These are phyloP conservation scores for Pseudonitzschia delicatissima DNA, from an alignment of 108 stramenopile genomes.

Conservation along the genomic window DNA sequence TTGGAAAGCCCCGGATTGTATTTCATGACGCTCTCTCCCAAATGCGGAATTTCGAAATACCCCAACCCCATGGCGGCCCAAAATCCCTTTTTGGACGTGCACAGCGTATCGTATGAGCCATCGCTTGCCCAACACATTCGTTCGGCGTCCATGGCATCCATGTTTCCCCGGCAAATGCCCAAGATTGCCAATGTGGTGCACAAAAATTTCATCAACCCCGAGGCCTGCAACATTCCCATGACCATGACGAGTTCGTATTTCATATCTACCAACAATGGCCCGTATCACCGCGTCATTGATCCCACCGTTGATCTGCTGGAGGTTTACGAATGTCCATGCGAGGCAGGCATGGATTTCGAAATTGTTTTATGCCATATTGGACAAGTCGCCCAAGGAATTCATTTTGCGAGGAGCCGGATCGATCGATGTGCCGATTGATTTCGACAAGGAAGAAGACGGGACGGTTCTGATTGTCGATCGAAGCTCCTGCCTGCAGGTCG, in stretches of 20 bases:
- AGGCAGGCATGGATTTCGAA: neutral
- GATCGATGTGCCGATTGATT: neutral
- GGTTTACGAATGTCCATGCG: neutral
- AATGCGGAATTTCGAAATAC: neutral
- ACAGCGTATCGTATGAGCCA: neutral
- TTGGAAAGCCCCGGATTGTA: neutral
- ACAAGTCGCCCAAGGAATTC: slow-evolving; percentile 5
- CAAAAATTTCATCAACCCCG: neutral
- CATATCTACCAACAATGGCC: neutral
- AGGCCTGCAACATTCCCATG: neutral
- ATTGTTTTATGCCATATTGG: slow-evolving; percentile 5
- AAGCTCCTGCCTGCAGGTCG: slow-evolving; percentile 1
- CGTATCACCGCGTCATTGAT: slow-evolving; percentile 2
- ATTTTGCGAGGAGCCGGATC: neutral
- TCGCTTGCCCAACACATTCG: neutral
- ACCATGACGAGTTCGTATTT: neutral
- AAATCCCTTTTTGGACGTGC: neutral
- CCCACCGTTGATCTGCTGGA: slow-evolving; percentile 5
- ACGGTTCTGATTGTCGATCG: slow-evolving; percentile 1
- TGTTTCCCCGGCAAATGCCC: slow-evolving; percentile 10
- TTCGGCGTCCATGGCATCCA: neutral
- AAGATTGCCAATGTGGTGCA: neutral
- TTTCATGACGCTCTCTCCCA: neutral
- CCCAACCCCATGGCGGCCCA: neutral
- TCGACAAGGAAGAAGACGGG: neutral